A percentile compares a stretch with the other conserved stretches of the same genome.
Conservation (phyloP, 495 filamentous ascomycete genomes). For the Bacidia gigantensis region DNA sequence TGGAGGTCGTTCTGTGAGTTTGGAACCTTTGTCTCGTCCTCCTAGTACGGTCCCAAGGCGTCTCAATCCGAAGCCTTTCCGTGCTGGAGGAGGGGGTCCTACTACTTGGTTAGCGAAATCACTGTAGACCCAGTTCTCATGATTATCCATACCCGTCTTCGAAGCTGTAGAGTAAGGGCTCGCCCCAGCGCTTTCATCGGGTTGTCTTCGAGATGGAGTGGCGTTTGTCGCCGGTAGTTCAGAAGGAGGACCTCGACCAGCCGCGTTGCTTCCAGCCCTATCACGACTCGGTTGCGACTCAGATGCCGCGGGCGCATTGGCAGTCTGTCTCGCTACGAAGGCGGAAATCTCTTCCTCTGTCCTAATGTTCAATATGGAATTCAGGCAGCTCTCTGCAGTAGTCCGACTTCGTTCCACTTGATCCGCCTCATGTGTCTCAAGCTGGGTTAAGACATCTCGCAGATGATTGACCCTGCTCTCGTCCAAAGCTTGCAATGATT, state of each 20-base stretch:
- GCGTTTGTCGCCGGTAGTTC: neutral
- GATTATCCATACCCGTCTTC: constrained; percentile 5
- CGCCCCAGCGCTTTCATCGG: constrained; percentile 5
- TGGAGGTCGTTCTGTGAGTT: constrained; percentile 23
- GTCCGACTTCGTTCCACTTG: constrained; percentile 64
- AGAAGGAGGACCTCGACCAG: constrained; percentile 5
- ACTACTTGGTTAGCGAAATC: constrained; percentile 15
- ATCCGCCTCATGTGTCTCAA: constrained; percentile 86
- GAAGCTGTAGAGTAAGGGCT: constrained; percentile 9
- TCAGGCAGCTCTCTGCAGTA: constrained; percentile 69
- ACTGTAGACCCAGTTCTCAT: constrained; percentile 10
- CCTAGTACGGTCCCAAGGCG: constrained; percentile 69
- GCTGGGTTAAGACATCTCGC: constrained; percentile 82
- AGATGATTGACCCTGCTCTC: constrained; percentile 83
- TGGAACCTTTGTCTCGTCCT: constrained; percentile 31
- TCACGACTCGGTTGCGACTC: constrained; percentile 29
- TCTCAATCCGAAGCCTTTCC: constrained; percentile 31
- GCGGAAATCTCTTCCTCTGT: constrained; percentile 82
- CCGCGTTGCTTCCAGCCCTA: constrained; percentile 21
- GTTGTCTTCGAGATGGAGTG: constrained; percentile 7
- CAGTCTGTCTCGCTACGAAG: constrained; percentile 46
- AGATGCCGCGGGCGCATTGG: constrained; percentile 13
- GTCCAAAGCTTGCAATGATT: constrained; percentile 82
- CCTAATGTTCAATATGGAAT: constrained; percentile 73
- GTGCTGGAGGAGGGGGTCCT: constrained; percentile 27